Percentiles rank a stretch among this genome's conserved stretches.
phyloP scores from a whole-genome alignment of 176 grass and related monocot genomes.

The Saccharum spontaneum region DNA sequence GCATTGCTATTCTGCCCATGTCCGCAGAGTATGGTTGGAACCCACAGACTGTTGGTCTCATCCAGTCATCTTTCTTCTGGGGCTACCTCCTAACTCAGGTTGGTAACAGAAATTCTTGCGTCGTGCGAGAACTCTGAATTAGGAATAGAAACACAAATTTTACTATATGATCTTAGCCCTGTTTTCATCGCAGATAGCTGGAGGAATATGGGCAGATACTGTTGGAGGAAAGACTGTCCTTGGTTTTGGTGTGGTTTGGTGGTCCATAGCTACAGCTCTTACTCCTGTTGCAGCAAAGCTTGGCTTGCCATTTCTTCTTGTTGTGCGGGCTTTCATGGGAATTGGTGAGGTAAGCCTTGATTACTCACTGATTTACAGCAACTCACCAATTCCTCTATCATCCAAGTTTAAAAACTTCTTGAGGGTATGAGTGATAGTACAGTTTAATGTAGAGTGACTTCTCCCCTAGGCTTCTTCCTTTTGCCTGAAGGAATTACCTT shows the following conservation, averaged over 20 bases:
- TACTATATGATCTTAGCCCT: no score
- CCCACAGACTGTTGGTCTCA: conserved; percentile 83
- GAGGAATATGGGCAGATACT: conserved; percentile 96
- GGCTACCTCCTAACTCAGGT: conserved; percentile 98
- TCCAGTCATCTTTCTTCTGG: conserved; percentile 99
- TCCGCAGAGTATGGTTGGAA: conserved; percentile 88
- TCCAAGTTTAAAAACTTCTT: neutral
- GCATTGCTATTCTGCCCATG: conserved; percentile 98
- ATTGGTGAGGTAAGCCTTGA: conserved; percentile 70
- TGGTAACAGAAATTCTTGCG: neutral
- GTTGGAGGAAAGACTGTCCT: conserved; percentile 93
- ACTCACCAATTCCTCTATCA: neutral
- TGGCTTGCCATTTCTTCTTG: conserved; percentile 87
- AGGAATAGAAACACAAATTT: neutral
- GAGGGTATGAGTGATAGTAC: neutral
- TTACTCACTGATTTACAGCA: neutral
- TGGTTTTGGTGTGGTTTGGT: conserved; percentile 88
- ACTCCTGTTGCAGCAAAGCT: conserved; percentile 79
- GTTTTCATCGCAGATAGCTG: conserved; percentile 63
- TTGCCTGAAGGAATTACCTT: neutral
- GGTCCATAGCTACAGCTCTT: conserved; percentile 90
- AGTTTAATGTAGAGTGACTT: neutral
- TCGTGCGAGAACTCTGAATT: neutral
- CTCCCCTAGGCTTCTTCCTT: neutral
- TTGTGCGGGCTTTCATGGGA: conserved; percentile 92